phyloP scores from a whole-genome alignment of 2,329 filamentous ascomycete genomes.

The Tolypocladium tundrense region DNA sequence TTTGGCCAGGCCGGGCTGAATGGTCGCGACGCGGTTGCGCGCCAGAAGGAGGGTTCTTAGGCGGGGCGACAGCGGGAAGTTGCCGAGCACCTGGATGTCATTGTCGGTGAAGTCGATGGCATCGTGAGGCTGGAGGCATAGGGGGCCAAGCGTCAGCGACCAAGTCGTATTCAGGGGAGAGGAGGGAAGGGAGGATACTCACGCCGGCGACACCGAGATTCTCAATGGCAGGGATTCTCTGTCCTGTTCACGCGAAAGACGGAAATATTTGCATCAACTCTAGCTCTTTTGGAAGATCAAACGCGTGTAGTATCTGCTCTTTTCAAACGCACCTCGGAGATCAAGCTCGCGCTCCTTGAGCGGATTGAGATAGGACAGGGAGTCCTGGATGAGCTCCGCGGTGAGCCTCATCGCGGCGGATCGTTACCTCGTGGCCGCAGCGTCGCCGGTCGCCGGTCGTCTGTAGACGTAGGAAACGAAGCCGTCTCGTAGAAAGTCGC shows the following conservation, averaged over 20 bases:
- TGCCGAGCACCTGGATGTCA: constrained; percentile 79
- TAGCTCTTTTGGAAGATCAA: constrained; percentile 32
- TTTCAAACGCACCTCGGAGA: constrained; percentile 95
- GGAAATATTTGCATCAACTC: constrained; percentile 65
- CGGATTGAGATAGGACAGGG: constrained; percentile 96
- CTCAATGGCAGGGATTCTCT: constrained; percentile 95
- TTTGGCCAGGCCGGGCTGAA: constrained; percentile 64
- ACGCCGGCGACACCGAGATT: constrained; percentile 93
- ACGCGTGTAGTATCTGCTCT: constrained; percentile 89
- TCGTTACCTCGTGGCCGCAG: neutral
- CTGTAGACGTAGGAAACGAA: neutral
- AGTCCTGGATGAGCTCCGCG: constrained; percentile 84
- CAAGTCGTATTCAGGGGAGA: neutral
- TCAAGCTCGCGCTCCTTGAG: constrained; percentile 98
- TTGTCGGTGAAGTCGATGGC: constrained; percentile 98
- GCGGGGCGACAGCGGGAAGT: constrained; percentile 86
- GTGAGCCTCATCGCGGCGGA: constrained; percentile 74
- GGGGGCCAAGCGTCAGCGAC: neutral
- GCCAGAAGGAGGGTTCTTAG: constrained; percentile 81
- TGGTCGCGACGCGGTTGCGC: constrained; percentile 74
- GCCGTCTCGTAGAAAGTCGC: neutral
- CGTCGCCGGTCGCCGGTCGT: neutral
- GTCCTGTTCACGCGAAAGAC: constrained; percentile 57
- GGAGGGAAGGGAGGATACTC: constrained; percentile 26
- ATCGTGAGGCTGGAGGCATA: constrained; percentile 65